phyloP scores from a whole-genome alignment of 768 basidiomycete genomes.

The Lactarius sp. region DNA sequence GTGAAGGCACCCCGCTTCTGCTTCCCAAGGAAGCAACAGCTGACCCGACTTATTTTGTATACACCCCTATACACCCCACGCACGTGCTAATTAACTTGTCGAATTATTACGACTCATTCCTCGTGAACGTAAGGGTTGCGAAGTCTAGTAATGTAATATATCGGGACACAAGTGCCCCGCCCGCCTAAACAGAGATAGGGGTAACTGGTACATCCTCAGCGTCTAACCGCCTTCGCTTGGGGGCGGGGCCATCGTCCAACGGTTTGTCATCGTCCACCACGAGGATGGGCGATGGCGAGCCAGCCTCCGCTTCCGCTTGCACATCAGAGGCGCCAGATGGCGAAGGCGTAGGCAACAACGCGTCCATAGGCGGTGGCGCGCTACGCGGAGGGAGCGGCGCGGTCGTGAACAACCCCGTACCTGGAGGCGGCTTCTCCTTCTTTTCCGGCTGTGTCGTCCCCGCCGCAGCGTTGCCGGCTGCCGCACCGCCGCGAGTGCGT shows the following conservation, averaged over 20 bases:
- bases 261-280: conserved; percentile 52
- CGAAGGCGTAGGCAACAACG: conserved; percentile 36
- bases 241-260: conserved; percentile 46
- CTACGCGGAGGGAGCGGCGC: conserved; percentile 16
- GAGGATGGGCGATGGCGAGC: conserved; percentile 50
- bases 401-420: conserved; percentile 20
- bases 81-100: conserved; percentile 15
- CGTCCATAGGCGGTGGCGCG: conserved; percentile 17
- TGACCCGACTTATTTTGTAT: conserved; percentile 3
- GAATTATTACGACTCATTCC: not conserved
- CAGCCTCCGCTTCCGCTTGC: conserved; percentile 30
- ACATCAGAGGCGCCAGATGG: conserved; percentile 16
- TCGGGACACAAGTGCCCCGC: not conserved
- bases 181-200: conserved; percentile 12
- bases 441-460: conserved; percentile 5
- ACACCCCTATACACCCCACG: not conserved
- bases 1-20: not conserved
- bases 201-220: conserved; percentile 13
- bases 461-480: conserved; percentile 3
- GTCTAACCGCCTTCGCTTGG: conserved; percentile 48
- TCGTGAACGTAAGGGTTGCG: not conserved
- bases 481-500: conserved; percentile 24
- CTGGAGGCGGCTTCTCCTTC: conserved; percentile 12
- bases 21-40: not conserved
- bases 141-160: conserved; percentile 13